Percentiles rank a stretch among this genome's conserved stretches.
These are phyloP conservation scores for Tylopilus sp. DNA, from an alignment of 768 basidiomycete genomes.

Conservation along the genomic window DNA sequence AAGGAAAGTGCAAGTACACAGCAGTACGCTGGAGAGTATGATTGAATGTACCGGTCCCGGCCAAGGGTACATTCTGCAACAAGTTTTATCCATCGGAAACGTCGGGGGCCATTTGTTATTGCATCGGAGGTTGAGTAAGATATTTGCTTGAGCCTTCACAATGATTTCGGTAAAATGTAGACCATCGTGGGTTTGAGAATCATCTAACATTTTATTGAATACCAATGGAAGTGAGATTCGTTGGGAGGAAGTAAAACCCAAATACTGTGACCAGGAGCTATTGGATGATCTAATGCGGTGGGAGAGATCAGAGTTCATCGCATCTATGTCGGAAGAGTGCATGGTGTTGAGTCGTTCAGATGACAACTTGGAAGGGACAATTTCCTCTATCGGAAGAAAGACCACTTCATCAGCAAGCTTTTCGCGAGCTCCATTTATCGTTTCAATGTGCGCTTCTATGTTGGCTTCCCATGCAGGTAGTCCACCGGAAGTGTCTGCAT, in stretches of 20 bases:
- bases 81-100: slow-evolving; percentile 72
- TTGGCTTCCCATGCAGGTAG: slow-evolving; percentile 74
- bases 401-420: slow-evolving; percentile 69
- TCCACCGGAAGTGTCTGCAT: slow-evolving; percentile 68
- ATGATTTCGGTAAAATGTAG: slow-evolving; percentile 71
- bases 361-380: slow-evolving; percentile 64
- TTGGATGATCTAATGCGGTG: slow-evolving; percentile 54
- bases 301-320: slow-evolving; percentile 84
- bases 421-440: slow-evolving; percentile 35
- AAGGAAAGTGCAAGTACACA: slow-evolving; percentile 49
- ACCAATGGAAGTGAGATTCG: slow-evolving; percentile 65
- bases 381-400: slow-evolving; percentile 73
- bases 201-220: slow-evolving; percentile 77
- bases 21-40: slow-evolving; percentile 44
- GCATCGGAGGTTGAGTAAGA: slow-evolving; percentile 78
- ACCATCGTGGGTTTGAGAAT: slow-evolving; percentile 77
- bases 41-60: slow-evolving; percentile 55
- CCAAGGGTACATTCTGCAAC: slow-evolving; percentile 74
- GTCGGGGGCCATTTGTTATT: slow-evolving; percentile 64
- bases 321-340: slow-evolving; percentile 75
- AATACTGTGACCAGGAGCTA: slow-evolving; percentile 30
- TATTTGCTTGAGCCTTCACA: slow-evolving; percentile 65
- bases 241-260: slow-evolving; percentile 16
- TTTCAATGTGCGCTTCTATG: slow-evolving; percentile 61
- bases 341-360: slow-evolving; percentile 64